phyloP scores from a whole-genome alignment of 768 basidiomycete genomes.

The Trametes cinnabarina region DNA sequence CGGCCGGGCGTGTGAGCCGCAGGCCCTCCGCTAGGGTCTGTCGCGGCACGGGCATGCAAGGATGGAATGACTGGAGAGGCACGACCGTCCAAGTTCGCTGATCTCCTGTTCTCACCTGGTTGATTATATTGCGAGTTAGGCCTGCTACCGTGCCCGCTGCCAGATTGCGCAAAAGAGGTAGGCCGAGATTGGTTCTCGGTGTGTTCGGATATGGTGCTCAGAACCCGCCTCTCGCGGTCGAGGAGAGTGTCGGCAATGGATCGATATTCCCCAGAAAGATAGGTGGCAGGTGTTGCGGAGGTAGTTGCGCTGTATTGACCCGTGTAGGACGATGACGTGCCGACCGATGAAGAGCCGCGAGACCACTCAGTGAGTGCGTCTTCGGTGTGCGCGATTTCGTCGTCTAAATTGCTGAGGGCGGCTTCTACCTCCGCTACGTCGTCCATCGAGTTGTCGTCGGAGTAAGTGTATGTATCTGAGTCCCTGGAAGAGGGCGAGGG shows the following conservation, averaged over 20 bases:
- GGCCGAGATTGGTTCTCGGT: conserved; percentile 73
- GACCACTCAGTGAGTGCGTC: conserved; percentile 67
- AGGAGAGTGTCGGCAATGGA: conserved; percentile 41
- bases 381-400: conserved; percentile 65
- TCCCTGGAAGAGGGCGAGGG: conserved; percentile 46
- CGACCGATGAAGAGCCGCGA: conserved; percentile 32
- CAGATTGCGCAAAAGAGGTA: conserved; percentile 35
- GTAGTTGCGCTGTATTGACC: conserved; percentile 16
- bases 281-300: conserved; percentile 36
- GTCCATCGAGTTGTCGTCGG: conserved; percentile 50
- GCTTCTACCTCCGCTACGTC: conserved; percentile 62
- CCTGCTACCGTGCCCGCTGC: conserved; percentile 32
- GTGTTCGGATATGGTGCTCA: conserved; percentile 77
- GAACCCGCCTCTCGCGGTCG: conserved; percentile 44
- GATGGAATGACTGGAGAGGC: conserved; percentile 33
- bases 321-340: conserved; percentile 18
- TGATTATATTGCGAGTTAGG: conserved; percentile 39
- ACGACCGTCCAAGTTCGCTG: conserved; percentile 39
- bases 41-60: conserved; percentile 53
- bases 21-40: conserved; percentile 49
- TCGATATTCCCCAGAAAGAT: conserved; percentile 22
- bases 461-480: conserved; percentile 57
- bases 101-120: conserved; percentile 47
- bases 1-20: conserved; percentile 34
- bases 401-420: conserved; percentile 60